Percentiles rank a stretch among this genome's conserved stretches.
phyloP scores from a whole-genome alignment of 129 eudicot genomes.

The Rutidosis leptorrhynchoides region DNA sequence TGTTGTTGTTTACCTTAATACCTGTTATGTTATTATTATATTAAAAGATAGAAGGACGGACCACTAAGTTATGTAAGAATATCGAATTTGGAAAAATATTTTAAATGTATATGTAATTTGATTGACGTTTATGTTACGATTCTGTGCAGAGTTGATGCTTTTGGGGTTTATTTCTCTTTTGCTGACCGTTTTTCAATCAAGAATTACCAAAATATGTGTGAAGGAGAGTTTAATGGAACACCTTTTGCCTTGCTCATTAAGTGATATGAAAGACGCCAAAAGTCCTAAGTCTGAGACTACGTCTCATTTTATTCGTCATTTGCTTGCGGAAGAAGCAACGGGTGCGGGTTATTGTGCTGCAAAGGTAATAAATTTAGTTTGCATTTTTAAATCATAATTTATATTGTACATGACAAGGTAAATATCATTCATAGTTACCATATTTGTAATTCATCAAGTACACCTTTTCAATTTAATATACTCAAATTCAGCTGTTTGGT shows the following conservation, averaged over 20 bases:
- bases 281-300: conserved; percentile 29
- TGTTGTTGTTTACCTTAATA: no score
- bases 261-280: conserved; percentile 23
- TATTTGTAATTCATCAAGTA: no score
- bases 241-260: conserved; percentile 39
- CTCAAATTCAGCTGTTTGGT: background rate
- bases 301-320: conserved; percentile 49
- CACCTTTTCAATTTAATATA: no score
- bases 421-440: background rate
- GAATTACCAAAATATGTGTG: conserved; percentile 47
- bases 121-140: background rate
- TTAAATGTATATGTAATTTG: background rate
- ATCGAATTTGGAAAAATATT: background rate
- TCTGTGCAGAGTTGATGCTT: conserved; percentile 69
- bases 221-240: conserved; percentile 48
- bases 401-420: background rate
- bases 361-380: conserved; percentile 35
- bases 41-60: no score
- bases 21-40: no score
- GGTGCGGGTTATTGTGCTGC: conserved; percentile 38
- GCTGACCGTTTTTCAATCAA: conserved; percentile 56
- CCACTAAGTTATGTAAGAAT: background rate
- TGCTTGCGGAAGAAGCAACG: conserved; percentile 44
- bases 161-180: conserved; percentile 74
- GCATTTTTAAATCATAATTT: background rate